A percentile compares a stretch with the other conserved stretches of the same genome.
Evolutionary conservation across 371 early-diverging fungal species (phyloP).

Genomic region (Mortierella sp.): DNA sequence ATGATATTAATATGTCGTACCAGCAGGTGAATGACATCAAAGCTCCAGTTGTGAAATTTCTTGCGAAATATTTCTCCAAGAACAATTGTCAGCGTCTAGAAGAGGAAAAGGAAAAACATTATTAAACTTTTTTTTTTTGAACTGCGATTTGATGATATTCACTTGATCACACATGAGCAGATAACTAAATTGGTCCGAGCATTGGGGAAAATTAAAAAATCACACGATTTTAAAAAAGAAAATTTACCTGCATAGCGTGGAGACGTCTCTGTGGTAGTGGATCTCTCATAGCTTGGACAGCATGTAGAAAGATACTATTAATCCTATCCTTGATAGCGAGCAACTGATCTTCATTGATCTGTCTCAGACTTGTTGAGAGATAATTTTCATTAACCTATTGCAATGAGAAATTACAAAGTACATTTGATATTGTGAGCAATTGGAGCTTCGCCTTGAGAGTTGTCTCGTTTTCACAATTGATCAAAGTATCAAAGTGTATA

Average conservation of each 20-base stretch:
- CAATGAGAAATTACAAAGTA: not conserved
- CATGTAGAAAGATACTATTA: constrained; percentile 57
- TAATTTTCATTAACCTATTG: constrained; percentile 59
- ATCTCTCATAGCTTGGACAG: constrained; percentile 49
- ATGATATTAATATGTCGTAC: constrained; percentile 8
- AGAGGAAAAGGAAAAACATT: too few species aligned
- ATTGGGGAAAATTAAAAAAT: not conserved
- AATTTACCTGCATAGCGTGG: constrained; percentile 50
- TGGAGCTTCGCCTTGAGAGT: not conserved
- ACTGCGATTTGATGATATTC: too few species aligned
- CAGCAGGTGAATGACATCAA: constrained; percentile 65
- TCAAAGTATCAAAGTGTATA: not conserved
- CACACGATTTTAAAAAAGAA: not conserved
- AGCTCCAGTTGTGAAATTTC: constrained; percentile 64
- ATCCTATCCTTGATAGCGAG: constrained; percentile 57
- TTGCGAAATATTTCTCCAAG: constrained; percentile 65
- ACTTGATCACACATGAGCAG: not conserved
- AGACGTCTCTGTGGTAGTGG: constrained; percentile 47
- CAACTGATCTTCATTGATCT: constrained; percentile 61
- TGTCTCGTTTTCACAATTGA: too few species aligned
- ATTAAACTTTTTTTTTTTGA: not conserved
- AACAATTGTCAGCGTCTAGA: constrained; percentile 58
- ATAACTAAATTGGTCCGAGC: not conserved
- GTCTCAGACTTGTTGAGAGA: constrained; percentile 54
- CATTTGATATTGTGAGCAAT: not conserved